phyloP scores from a whole-genome alignment of 2,329 filamentous ascomycete genomes.

The Emmonsia crescens region DNA sequence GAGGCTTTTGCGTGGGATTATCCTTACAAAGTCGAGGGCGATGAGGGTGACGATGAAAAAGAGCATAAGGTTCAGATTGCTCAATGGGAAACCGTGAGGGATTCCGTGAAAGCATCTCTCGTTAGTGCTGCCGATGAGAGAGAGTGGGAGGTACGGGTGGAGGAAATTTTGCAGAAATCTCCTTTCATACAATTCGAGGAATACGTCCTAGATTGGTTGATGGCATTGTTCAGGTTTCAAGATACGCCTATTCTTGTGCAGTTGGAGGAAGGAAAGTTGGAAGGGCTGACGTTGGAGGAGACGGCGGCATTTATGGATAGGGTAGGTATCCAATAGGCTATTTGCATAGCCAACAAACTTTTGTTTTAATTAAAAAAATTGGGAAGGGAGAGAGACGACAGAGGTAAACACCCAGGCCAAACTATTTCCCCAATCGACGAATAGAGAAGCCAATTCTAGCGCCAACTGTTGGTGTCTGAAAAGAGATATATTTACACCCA shows the following conservation, averaged over 20 bases:
- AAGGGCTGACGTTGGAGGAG: conserved; percentile 28
- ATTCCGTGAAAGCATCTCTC: conserved; percentile 9
- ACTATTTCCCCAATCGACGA: background rate
- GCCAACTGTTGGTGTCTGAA: background rate
- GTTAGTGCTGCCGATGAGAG: conserved; percentile 8
- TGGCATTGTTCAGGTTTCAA: conserved; percentile 32
- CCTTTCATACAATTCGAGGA: conserved; percentile 30
- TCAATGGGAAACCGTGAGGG: conserved; percentile 1
- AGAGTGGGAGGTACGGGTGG: conserved; percentile 19
- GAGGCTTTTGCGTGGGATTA: conserved; percentile 39
- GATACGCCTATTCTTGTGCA: conserved; percentile 41
- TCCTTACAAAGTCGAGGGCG: conserved; percentile 9
- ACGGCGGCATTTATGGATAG: conserved; percentile 26
- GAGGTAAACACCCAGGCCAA: background rate
- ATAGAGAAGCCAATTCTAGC: background rate
- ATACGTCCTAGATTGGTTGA: conserved; percentile 32
- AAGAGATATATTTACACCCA: background rate
- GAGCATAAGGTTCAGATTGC: background rate
- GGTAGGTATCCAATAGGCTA: conserved; percentile 13
- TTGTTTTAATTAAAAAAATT: background rate
- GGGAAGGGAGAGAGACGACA: background rate
- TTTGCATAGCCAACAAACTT: background rate
- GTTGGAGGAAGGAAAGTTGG: conserved; percentile 39
- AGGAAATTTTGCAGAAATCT: conserved; percentile 18
- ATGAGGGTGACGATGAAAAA: background rate